Base-by-base conservation (phyloP, 2,329 filamentous ascomycete genomes). In the Nemania serpens region DNA sequence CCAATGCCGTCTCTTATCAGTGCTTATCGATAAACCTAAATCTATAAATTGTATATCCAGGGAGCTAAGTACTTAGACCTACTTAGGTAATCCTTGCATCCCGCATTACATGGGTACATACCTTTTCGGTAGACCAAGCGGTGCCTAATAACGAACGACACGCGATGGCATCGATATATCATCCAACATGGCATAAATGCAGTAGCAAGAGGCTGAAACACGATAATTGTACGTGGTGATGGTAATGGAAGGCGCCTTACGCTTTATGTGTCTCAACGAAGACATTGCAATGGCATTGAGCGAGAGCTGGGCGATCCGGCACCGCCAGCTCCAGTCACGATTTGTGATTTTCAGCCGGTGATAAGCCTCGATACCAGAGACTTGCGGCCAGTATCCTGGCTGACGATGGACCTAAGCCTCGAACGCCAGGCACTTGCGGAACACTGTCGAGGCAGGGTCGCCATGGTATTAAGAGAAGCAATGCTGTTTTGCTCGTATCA, bases 381-480 rank as follows among this genome's bases (percentile, higher is more conserved):
- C 55, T 51, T 58, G 46, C 49, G 25, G 48, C 33, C 20, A 47
- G 43, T 11, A 18, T 22, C 42, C 22, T 17, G 33, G 29, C n/a
- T 29, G 25, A 29, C 7, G 25, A 37, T 46, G 12, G n/a, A 39
- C 25, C 18, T 37, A 45, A 43, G 39, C 29, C 37, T 50, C 47
- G 45, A 43, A 29, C 25, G 25, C 46, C 33, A 33, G 42, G 39
- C 29, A 46, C 34, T 45, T 25, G 54, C 58, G 52, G 41, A 47
- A 33, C 33, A 47, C 55, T 56, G n/a, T 17, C 22, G 46, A 51
- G n/a, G 39, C 45, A 42, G 2, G 25, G 6, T 10, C 41, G 22
- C 29, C 34, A 41, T 42, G 46, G 22, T 33, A 34, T 37, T 15
- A 20, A 39, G 52, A 61, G 53, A 61, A 61, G 49, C 43, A 61